Conservation (phyloP, 495 filamentous ascomycete species). For the Lasiosphaeriaceae sp. region DNA sequence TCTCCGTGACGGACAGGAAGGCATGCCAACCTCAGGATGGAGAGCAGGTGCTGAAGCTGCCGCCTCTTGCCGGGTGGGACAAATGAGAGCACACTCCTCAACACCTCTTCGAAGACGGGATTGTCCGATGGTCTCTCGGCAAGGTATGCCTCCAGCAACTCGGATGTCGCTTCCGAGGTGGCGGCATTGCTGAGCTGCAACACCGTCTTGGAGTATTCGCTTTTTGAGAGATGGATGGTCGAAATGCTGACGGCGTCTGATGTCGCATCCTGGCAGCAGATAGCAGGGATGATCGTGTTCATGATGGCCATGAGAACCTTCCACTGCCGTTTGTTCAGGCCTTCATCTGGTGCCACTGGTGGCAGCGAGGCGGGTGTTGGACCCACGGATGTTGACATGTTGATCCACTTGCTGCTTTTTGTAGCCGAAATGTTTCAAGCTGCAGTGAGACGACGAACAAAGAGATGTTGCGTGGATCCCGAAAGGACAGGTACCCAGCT, state of each 20-base stretch:
- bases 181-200: conserved; percentile 6
- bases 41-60: conserved; percentile 24
- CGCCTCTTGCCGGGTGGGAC: conserved; percentile 24
- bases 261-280: conserved; percentile 5
- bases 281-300: conserved; percentile 15
- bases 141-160: conserved; percentile 35
- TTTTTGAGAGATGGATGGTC: conserved; percentile 6
- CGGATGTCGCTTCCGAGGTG: conserved; percentile 9
- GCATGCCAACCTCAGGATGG: conserved; percentile 28
- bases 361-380: background rate
- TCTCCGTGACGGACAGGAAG: background rate
- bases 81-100: conserved; percentile 21
- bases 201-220: conserved; percentile 9
- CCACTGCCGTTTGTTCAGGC: conserved; percentile 11
- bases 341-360: background rate
- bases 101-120: conserved; percentile 20
- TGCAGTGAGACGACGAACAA: no score
- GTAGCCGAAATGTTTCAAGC: no score
- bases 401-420: background rate
- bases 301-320: conserved; percentile 18
- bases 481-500: no score
- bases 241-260: background rate
- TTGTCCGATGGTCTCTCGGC: conserved; percentile 25
- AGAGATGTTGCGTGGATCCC: no score
- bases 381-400: background rate